Evolutionary conservation across 1,284 basidiomycete species (phyloP).

Genomic region (Chondrostereum purpureum): DNA sequence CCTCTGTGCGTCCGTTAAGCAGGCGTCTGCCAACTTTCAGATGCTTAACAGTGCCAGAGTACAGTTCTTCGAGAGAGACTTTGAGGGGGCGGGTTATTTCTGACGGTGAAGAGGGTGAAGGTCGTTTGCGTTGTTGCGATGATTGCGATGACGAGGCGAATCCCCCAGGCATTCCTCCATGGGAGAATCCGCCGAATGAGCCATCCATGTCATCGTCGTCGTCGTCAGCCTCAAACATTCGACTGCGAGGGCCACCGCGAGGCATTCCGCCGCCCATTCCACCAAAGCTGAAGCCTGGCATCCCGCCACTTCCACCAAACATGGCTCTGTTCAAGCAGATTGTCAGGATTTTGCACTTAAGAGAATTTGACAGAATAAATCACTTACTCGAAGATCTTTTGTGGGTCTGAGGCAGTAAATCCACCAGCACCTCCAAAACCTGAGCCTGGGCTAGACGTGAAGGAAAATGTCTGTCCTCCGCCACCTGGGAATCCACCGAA

Average conservation of each 20-base stretch:
- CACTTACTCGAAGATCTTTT: constrained; percentile 89
- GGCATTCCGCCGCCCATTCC: constrained; percentile 33
- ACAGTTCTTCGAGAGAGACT: constrained; percentile 87
- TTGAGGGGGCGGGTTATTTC: constrained; percentile 85
- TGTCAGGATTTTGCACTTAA: constrained; percentile 16
- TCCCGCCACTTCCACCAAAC: constrained; percentile 42
- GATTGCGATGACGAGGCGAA: constrained; percentile 25
- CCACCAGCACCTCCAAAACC: constrained; percentile 32
- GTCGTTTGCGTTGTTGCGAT: constrained; percentile 14
- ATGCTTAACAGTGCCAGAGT: constrained; percentile 82
- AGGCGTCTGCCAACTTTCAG: constrained; percentile 82
- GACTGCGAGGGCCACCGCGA: constrained; percentile 22
- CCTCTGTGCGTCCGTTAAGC: constrained; percentile 71
- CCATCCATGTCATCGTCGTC: constrained; percentile 48
- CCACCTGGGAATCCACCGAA: constrained; percentile 47
- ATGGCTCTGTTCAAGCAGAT: constrained; percentile 48
- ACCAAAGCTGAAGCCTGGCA: constrained; percentile 33
- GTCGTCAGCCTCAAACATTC: constrained; percentile 33
- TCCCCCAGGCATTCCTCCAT: constrained; percentile 53
- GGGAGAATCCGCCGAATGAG: constrained; percentile 25
- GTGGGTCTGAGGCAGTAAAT: constrained; percentile 78
- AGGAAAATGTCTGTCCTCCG: constrained; percentile 50
- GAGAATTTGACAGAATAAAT: constrained; percentile 3
- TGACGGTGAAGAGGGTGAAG: constrained; percentile 30
- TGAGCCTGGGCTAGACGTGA: constrained; percentile 47